Evolutionary conservation across 495 filamentous ascomycete genomes (phyloP).

Genomic region (Aspergillus sparsus): DNA sequence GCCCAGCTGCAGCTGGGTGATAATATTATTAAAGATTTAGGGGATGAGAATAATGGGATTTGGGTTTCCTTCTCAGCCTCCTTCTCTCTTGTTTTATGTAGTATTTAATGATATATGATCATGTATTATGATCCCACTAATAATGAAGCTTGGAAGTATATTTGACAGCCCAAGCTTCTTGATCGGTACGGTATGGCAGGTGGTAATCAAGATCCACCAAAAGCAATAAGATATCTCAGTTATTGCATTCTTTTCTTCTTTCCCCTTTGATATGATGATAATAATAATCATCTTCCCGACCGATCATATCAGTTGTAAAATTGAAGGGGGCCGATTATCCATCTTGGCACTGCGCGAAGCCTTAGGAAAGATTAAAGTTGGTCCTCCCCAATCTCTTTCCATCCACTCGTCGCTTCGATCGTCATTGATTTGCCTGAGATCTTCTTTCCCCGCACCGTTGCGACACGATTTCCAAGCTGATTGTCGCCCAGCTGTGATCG

Average conservation of each 20-base stretch:
- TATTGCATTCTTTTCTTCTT: neutral
- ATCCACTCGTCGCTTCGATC: constrained; percentile 26
- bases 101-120: no score
- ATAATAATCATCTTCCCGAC: neutral
- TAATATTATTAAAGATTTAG: no score
- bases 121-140: no score
- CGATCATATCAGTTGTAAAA: constrained; percentile 14
- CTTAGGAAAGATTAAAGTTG: constrained; percentile 30
- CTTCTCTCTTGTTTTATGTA: no score
- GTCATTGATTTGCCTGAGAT: constrained; percentile 26
- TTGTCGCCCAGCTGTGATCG: constrained; percentile 6
- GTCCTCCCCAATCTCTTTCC: constrained; percentile 21
- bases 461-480: constrained; percentile 13
- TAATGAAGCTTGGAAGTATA: no score
- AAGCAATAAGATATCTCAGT: no score
- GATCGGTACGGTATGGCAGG: no score
- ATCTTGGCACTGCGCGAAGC: constrained; percentile 29
- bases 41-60: no score
- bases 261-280: neutral
- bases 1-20: no score
- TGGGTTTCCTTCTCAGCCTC: no score
- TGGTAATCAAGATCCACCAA: no score
- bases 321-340: constrained; percentile 20
- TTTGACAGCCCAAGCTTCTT: no score
- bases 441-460: constrained; percentile 31